These are phyloP conservation scores for Hapsidospora chrysogenum DNA, from an alignment of 495 filamentous ascomycete species.

Conservation along the genomic window DNA sequence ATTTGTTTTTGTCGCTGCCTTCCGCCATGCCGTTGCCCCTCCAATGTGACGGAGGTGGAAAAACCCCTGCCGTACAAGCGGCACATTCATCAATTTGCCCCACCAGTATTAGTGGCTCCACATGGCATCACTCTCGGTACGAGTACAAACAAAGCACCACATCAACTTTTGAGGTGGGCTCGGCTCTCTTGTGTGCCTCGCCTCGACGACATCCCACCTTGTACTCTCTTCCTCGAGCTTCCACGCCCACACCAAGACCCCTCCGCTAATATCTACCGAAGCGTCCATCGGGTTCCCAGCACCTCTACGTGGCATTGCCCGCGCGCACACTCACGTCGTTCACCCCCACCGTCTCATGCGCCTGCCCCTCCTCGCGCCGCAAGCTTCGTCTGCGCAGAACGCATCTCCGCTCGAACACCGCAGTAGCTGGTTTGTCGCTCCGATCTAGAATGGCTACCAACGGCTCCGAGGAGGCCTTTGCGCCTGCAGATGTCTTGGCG, in stretches of 20 bases:
- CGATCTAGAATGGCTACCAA: constrained; percentile 72
- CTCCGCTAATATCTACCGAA: too few relatives aligned
- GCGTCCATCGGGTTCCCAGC: background rate
- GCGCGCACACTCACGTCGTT: background rate
- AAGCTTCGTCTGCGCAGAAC: background rate
- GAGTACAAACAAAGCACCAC: background rate
- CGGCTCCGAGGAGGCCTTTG: constrained; percentile 50
- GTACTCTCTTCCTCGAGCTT: too few relatives aligned
- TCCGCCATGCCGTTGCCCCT: constrained; percentile 12
- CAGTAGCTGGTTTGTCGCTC: too few relatives aligned
- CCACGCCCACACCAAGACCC: too few relatives aligned
- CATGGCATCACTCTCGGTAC: background rate
- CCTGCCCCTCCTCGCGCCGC: too few relatives aligned
- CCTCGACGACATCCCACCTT: too few relatives aligned
- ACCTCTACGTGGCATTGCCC: background rate
- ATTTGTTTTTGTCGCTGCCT: too few relatives aligned
- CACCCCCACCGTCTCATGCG: background rate
- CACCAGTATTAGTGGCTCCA: background rate
- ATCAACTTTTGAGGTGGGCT: too few relatives aligned
- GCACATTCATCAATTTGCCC: too few relatives aligned
- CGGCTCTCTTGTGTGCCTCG: too few relatives aligned
- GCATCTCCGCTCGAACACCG: background rate
- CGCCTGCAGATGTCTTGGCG: constrained; percentile 53
- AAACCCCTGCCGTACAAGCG: too few relatives aligned
- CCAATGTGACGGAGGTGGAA: constrained; percentile 13